These are phyloP conservation scores for Xanthoparmelia taractica DNA, from an alignment of 495 filamentous ascomycete species.

Conservation along the genomic window DNA sequence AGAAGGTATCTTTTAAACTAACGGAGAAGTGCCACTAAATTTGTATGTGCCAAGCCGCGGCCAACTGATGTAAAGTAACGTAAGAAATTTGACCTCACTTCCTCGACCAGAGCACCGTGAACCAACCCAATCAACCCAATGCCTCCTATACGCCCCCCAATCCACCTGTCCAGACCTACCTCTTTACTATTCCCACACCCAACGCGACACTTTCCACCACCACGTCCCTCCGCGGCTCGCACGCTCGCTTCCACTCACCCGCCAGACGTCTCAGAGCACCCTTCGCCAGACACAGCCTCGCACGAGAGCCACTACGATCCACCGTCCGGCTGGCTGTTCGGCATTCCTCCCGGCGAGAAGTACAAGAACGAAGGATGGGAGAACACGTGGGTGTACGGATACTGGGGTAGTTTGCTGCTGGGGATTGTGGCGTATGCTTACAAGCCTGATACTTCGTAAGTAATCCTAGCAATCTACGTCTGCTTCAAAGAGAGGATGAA, in stretches of 20 bases:
- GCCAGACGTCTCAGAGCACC: conserved; percentile 12
- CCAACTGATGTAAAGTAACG: too few relatives aligned
- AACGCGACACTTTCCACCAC: conserved; percentile 1
- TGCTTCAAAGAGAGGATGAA: too few relatives aligned
- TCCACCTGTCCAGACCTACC: not conserved
- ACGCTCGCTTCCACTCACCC: conserved; percentile 14
- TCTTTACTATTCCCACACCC: not conserved
- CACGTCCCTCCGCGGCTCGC: not conserved
- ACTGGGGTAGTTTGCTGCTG: conserved; percentile 71
- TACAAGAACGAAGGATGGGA: conserved; percentile 96
- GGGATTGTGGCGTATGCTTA: conserved; percentile 81
- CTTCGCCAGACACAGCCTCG: conserved; percentile 29
- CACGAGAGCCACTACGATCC: conserved; percentile 84
- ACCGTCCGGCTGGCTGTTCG: conserved; percentile 83
- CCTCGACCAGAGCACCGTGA: too few relatives aligned
- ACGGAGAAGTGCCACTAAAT: not conserved
- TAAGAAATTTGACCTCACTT: not conserved
- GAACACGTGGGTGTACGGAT: conserved; percentile 76
- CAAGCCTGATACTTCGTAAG: conserved; percentile 98
- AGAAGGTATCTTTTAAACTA: not conserved
- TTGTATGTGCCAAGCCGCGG: not conserved
- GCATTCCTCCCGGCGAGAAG: conserved; percentile 87
- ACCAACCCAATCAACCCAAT: too few relatives aligned
- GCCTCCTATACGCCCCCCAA: not conserved
- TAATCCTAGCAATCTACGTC: too few relatives aligned